Evolutionary conservation across 495 filamentous ascomycete species (phyloP).

Genomic region (Physcia stellaris): DNA sequence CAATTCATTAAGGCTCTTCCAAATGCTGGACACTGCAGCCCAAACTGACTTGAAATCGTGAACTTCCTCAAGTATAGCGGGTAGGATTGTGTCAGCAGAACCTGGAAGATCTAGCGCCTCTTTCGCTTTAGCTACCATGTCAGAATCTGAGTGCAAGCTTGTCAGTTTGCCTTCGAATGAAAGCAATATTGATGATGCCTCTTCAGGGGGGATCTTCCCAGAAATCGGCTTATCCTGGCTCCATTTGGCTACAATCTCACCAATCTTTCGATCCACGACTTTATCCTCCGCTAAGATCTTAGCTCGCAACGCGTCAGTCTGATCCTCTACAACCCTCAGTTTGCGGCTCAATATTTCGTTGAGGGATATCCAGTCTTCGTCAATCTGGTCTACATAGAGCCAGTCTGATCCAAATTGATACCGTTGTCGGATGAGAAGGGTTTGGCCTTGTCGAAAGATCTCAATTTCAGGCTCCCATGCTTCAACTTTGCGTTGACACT

Average conservation of each 20-base stretch:
- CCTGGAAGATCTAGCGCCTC: conserved; percentile 86
- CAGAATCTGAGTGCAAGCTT: conserved; percentile 66
- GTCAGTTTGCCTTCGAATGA: conserved; percentile 74
- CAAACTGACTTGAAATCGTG: conserved; percentile 98
- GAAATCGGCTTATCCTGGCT: conserved; percentile 94
- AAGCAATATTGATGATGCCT: conserved; percentile 64
- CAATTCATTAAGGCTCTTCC: conserved; percentile 91
- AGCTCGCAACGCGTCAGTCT: conserved; percentile 87
- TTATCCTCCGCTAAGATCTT: conserved; percentile 93
- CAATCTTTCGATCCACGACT: conserved; percentile 74
- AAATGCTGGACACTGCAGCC: conserved; percentile 86
- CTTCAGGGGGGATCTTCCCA: conserved; percentile 76
- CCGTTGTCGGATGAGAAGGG: conserved; percentile 72
- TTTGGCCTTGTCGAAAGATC: conserved; percentile 87
- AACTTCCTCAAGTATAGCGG: conserved; percentile 80
- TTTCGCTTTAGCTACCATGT: conserved; percentile 92
- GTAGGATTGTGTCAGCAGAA: conserved; percentile 60
- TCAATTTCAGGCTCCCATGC: conserved; percentile 92
- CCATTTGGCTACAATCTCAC: conserved; percentile 72
- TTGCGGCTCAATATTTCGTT: conserved; percentile 82
- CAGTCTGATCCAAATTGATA: conserved; percentile 90
- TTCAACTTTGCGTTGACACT: conserved; percentile 82
- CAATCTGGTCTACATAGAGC: conserved; percentile 87
- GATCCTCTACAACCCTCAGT: conserved; percentile 85
- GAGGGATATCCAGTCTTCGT: conserved; percentile 81